Base-by-base conservation (phyloP, 441 rosid genomes). In the Bocquillonia castaneifolia region DNA sequence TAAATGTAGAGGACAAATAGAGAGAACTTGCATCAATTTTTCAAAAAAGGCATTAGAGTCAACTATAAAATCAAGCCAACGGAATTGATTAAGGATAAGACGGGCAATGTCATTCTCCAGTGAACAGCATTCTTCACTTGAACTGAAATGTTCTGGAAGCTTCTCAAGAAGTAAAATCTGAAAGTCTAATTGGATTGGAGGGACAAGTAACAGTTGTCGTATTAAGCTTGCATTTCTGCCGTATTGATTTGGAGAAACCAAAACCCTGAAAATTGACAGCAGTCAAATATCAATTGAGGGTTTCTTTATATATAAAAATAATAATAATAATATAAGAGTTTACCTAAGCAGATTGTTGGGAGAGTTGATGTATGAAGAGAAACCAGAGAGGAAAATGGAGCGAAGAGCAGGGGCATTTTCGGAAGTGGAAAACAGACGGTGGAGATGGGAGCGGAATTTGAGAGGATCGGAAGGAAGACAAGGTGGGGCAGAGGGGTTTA, bases 21-120 rank as follows among this genome's bases (percentile, higher is more conserved):
- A 85, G 25, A 91, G 76, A 66, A 91, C 81, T 81, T 87, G 82
- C 96, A 87, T 86, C 71, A 91, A 71, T 65, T 82, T 91, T 56
- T 85, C 88, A 8, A 80, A 66, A 58, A 91, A 89, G 45, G 79
- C 78, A 69, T 51, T 53, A 10, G 90, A 83, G 63, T 85, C 83
- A 47, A 81, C 85, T 15, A 87, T 62, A 67, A 91, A 89, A 74
- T 91, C 96, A 20, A 91, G 90, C 93, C 93, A 91, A 13, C 96
- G 84, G 52, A 91, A 85, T 48, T 86, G 91, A 64, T 82, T 86
- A 63, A 91, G 69, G 52, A 91, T 89, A 26, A 88, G 90, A 67
- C 97, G 80, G 32, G 89, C 86, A 51, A 84, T 80, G 69, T 91
- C 97, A 6, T 91, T 88, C 61, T 85, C 85, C 0, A 78, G 45